These are phyloP conservation scores for Fusarium abutilonis DNA, from an alignment of 2,329 filamentous ascomycete species.

Conservation along the genomic window DNA sequence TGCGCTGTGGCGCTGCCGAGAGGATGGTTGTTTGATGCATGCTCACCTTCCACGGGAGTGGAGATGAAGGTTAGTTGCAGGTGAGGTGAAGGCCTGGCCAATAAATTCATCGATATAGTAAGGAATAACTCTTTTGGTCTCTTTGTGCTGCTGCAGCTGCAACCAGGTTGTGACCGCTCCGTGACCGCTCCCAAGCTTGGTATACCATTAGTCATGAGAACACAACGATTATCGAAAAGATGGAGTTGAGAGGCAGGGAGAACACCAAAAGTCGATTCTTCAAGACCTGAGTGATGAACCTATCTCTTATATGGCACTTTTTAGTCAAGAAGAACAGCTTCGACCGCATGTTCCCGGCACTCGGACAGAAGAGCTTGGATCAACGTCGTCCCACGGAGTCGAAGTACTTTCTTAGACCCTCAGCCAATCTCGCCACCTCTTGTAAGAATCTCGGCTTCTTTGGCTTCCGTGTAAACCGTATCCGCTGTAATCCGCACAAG, in stretches of 20 bases:
- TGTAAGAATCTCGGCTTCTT: slow-evolving; percentile 13
- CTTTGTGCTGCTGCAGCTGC: not conserved
- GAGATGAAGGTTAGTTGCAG: slow-evolving; percentile 4
- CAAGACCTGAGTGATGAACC: not conserved
- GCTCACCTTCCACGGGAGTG: slow-evolving; percentile 15
- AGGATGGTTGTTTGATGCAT: slow-evolving; percentile 16
- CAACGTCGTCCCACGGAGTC: not conserved
- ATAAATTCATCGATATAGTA: not conserved
- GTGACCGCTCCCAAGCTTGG: not conserved
- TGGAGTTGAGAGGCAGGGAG: slow-evolving; percentile 3
- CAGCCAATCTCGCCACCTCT: slow-evolving; percentile 1
- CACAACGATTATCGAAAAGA: not conserved
- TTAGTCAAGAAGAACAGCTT: not conserved
- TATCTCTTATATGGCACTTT: not conserved
- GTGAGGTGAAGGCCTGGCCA: slow-evolving; percentile 6
- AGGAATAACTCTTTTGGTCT: not conserved
- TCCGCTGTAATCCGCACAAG: not conserved
- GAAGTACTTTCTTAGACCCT: not conserved
- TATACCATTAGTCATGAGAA: not conserved
- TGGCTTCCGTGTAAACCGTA: slow-evolving; percentile 3
- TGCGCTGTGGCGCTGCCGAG: slow-evolving; percentile 4
- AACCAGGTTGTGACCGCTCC: not conserved
- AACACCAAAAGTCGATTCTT: not conserved
- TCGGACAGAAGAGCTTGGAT: slow-evolving; percentile 8
- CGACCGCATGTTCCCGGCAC: not conserved